These are phyloP conservation scores for Ceratobasidium papillatum DNA, from an alignment of 1,284 basidiomycete species.

Conservation along the genomic window DNA sequence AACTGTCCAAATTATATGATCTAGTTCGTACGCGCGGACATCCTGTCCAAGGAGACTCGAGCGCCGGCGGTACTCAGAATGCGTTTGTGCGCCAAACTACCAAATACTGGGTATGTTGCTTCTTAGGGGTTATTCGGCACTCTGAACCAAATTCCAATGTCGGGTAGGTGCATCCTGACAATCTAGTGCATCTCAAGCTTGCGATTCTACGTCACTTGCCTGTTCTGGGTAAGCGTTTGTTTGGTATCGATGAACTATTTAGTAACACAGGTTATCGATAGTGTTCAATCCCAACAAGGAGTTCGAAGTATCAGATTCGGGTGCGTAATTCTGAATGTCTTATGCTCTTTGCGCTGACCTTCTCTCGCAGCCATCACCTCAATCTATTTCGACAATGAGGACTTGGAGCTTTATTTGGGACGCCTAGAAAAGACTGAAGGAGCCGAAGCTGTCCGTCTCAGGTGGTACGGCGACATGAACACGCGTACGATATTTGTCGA, in stretches of 20 bases:
- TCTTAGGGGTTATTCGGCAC: background rate
- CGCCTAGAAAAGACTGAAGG: slow-evolving; percentile 98
- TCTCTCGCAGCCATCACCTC: slow-evolving; percentile 76
- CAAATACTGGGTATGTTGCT: slow-evolving; percentile 89
- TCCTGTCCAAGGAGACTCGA: slow-evolving; percentile 91
- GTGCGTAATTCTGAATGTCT: slow-evolving; percentile 53
- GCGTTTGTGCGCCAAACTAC: slow-evolving; percentile 98
- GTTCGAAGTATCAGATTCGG: slow-evolving; percentile 88
- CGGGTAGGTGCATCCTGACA: slow-evolving; percentile 87
- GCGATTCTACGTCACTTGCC: slow-evolving; percentile 94
- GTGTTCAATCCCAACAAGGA: slow-evolving; percentile 98
- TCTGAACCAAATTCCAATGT: background rate
- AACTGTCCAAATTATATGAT: slow-evolving; percentile 95
- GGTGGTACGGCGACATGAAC: slow-evolving; percentile 95
- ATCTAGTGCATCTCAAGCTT: slow-evolving; percentile 95
- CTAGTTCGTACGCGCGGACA: slow-evolving; percentile 95
- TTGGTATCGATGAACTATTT: background rate
- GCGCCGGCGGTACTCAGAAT: slow-evolving; percentile 93
- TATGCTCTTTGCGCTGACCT: background rate
- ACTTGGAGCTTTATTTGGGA: slow-evolving; percentile 97
- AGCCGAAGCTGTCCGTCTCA: slow-evolving; percentile 93
- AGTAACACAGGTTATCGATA: slow-evolving; percentile 49
- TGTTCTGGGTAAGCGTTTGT: slow-evolving; percentile 72
- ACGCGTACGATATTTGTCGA: slow-evolving; percentile 88
- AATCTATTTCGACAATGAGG: slow-evolving; percentile 94